Percentiles rank a stretch among this genome's conserved stretches.
phyloP scores from a whole-genome alignment of 371 early-diverging fungal genomes.

The Entomophthora muscae region DNA sequence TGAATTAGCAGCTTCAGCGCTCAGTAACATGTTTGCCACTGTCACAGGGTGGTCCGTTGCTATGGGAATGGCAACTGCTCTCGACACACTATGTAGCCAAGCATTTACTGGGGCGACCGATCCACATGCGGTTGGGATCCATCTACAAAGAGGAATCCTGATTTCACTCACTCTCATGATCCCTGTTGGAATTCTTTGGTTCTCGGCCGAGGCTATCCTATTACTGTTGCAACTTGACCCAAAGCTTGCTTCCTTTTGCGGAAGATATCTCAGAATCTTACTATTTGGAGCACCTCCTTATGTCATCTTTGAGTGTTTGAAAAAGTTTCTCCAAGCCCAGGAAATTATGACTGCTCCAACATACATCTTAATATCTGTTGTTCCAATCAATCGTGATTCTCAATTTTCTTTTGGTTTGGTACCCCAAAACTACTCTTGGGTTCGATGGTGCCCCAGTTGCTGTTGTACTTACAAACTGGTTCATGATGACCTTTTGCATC shows the following conservation, averaged over 20 bases:
- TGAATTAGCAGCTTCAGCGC: conserved; percentile 11
- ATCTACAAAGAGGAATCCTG: conserved; percentile 68
- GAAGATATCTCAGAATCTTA: conserved; percentile 41
- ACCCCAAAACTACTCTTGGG: conserved; percentile 40
- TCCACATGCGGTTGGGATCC: conserved; percentile 50
- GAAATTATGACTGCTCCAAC: conserved; percentile 64
- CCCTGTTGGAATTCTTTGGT: conserved; percentile 62
- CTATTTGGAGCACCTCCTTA: conserved; percentile 59
- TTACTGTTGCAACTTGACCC: conserved; percentile 32
- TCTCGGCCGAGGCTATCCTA: conserved; percentile 33
- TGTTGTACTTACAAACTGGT: conserved; percentile 52
- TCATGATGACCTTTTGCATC: conserved; percentile 36
- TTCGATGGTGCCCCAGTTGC: conserved; percentile 74
- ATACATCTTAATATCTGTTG: conserved; percentile 39
- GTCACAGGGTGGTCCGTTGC: conserved; percentile 70
- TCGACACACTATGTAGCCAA: conserved; percentile 82
- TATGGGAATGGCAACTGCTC: conserved; percentile 57
- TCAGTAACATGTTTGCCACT: conserved; percentile 32
- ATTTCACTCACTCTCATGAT: conserved; percentile 38
- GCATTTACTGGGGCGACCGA: conserved; percentile 47
- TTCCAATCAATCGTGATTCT: conserved; percentile 54
- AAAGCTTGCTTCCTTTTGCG: conserved; percentile 25
- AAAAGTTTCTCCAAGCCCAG: conserved; percentile 67
- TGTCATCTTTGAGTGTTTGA: conserved; percentile 59
- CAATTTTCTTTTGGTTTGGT: conserved; percentile 59